A percentile compares a stretch with the other conserved stretches of the same genome.
These are phyloP conservation scores for Isabelozyma heimii DNA, from an alignment of 805 yeast species.

Conservation along the genomic window DNA sequence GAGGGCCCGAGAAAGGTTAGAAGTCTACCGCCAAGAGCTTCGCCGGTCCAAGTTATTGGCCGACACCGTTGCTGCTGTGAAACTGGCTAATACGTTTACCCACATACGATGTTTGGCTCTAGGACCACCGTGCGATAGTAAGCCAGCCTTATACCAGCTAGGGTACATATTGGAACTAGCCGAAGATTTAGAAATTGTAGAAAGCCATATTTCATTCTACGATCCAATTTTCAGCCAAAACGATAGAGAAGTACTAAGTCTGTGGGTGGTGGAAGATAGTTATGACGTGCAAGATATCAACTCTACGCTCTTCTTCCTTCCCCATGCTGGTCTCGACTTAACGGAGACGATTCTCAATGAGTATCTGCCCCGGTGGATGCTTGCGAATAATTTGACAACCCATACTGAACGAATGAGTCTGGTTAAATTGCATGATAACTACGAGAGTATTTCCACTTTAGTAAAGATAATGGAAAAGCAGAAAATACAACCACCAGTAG, in stretches of 20 bases:
- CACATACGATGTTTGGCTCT: slow-evolving; percentile 66
- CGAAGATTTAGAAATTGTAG: slow-evolving; percentile 12
- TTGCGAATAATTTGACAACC: slow-evolving; percentile 51
- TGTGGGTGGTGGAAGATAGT: slow-evolving; percentile 13
- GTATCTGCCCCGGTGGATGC: slow-evolving; percentile 34
- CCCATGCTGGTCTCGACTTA: slow-evolving; percentile 68
- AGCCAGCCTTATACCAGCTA: slow-evolving; percentile 64
- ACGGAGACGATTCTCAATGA: slow-evolving; percentile 39
- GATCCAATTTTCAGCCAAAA: slow-evolving; percentile 60
- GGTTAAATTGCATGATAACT: slow-evolving; percentile 38
- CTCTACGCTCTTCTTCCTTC: slow-evolving; percentile 54
- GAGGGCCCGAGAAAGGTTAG: neutral
- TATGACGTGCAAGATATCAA: slow-evolving; percentile 3
- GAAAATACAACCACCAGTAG: slow-evolving; percentile 3
- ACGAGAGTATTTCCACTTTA: slow-evolving; percentile 43
- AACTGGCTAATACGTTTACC: slow-evolving; percentile 4
- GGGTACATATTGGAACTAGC: slow-evolving; percentile 52
- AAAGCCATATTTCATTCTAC: slow-evolving; percentile 42
- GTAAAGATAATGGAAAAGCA: slow-evolving; percentile 14
- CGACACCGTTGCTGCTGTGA: neutral
- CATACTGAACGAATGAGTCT: slow-evolving; percentile 55
- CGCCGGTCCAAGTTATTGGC: neutral
- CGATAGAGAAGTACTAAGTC: slow-evolving; percentile 37
- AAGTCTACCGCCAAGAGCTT: neutral
- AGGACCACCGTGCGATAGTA: slow-evolving; percentile 61